Evolutionary conservation across 2,329 filamentous ascomycete genomes (phyloP).

Genomic region (Cryphonectria nitschkei): DNA sequence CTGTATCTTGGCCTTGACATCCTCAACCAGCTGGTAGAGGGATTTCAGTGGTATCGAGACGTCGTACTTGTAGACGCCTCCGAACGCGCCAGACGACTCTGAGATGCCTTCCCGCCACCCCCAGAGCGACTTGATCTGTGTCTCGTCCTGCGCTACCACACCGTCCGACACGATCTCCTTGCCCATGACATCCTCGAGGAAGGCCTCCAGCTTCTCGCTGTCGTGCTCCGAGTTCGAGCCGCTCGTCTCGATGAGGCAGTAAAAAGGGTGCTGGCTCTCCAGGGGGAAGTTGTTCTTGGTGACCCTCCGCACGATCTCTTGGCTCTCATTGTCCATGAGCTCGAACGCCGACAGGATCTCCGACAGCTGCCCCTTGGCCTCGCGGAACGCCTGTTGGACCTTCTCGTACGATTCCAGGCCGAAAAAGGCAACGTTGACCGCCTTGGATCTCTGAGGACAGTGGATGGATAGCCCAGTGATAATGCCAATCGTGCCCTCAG

Average conservation of each 20-base stretch:
- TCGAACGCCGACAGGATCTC: slow-evolving; percentile 98
- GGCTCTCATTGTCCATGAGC: slow-evolving; percentile 87
- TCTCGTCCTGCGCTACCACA: slow-evolving; percentile 90
- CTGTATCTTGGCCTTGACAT: slow-evolving; percentile 73
- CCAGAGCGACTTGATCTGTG: slow-evolving; percentile 85
- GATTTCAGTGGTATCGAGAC: slow-evolving; percentile 88
- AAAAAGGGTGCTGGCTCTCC: slow-evolving; percentile 86
- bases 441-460: slow-evolving; percentile 83
- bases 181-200: slow-evolving; percentile 90
- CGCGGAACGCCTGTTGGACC: slow-evolving; percentile 81
- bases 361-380: slow-evolving; percentile 86
- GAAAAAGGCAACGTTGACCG: slow-evolving; percentile 94
- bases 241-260: slow-evolving; percentile 95
- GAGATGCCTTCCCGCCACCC: slow-evolving; percentile 91
- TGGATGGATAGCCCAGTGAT: slow-evolving; percentile 89
- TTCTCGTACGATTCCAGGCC: slow-evolving; percentile 89
- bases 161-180: slow-evolving; percentile 87
- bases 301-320: slow-evolving; percentile 74
- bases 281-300: slow-evolving; percentile 80
- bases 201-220: slow-evolving; percentile 84
- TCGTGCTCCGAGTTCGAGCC: slow-evolving; percentile 95
- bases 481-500: slow-evolving; percentile 92
- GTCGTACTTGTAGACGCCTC: slow-evolving; percentile 98
- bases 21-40: slow-evolving; percentile 87
- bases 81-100: slow-evolving; percentile 85